Percentiles rank a stretch among this genome's conserved stretches.
These are phyloP conservation scores for Termitomyces sp. DNA, from an alignment of 768 basidiomycete genomes.

Conservation along the genomic window DNA sequence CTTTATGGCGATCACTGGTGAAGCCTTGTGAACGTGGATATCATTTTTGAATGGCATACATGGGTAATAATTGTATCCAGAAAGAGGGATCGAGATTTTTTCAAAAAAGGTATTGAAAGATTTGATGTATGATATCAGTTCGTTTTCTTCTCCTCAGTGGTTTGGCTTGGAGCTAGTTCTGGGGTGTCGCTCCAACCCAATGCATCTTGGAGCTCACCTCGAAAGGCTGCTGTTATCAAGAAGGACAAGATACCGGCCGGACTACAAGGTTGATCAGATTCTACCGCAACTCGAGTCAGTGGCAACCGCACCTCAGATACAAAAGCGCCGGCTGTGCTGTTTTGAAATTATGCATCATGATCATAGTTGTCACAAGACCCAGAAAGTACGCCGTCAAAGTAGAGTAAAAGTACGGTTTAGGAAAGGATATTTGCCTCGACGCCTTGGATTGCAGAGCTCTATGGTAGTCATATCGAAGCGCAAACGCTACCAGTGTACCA, in stretches of 20 bases:
- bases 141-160: slow-evolving; percentile 10
- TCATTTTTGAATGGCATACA: neutral
- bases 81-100: neutral
- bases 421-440: slow-evolving; percentile 31
- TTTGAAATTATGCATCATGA: slow-evolving; percentile 74
- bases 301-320: slow-evolving; percentile 73
- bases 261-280: slow-evolving; percentile 26
- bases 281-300: neutral
- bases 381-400: slow-evolving; percentile 65
- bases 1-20: neutral
- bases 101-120: neutral
- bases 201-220: slow-evolving; percentile 66
- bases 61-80: neutral
- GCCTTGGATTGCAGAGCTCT: slow-evolving; percentile 28
- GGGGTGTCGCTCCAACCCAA: slow-evolving; percentile 71
- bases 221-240: slow-evolving; percentile 45
- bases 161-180: neutral
- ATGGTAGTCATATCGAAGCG: slow-evolving; percentile 78
- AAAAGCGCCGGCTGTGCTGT: slow-evolving; percentile 88
- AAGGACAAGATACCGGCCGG: slow-evolving; percentile 78
- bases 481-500: slow-evolving; percentile 72
- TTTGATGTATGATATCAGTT: slow-evolving; percentile 2
- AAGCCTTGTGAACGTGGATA: neutral
- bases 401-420: slow-evolving; percentile 73
- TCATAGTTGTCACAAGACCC: slow-evolving; percentile 74